Conservation (phyloP, 768 basidiomycete species). For the Mycena vitilis region DNA sequence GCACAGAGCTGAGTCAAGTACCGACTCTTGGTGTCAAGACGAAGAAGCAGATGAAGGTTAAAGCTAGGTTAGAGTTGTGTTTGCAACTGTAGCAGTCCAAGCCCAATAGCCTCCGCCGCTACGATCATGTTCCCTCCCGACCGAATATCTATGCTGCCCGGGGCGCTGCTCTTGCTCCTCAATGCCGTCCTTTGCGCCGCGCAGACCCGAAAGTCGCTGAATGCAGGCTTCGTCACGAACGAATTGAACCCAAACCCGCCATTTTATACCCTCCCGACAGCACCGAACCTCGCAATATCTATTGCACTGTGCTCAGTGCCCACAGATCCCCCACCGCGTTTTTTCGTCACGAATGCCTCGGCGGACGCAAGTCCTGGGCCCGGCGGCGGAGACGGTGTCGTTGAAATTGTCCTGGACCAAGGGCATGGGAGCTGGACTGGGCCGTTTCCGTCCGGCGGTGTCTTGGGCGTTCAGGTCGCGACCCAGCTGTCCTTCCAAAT, state of each 20-base stretch:
- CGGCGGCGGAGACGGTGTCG: constrained; percentile 51
- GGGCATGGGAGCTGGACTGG: constrained; percentile 69
- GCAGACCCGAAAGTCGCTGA: constrained; percentile 47
- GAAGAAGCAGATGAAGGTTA: no score
- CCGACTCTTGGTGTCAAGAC: no score
- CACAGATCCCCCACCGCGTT: constrained; percentile 52
- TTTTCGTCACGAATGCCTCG: constrained; percentile 69
- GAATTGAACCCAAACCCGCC: constrained; percentile 47
- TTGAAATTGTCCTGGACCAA: constrained; percentile 59
- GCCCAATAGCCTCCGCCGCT: not conserved
- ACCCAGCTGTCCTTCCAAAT: constrained; percentile 65
- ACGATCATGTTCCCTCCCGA: constrained; percentile 21
- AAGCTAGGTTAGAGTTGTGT: not conserved
- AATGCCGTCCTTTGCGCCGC: constrained; percentile 45
- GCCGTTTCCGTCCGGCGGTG: constrained; percentile 57
- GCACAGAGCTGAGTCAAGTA: no score
- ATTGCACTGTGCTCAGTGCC: constrained; percentile 60
- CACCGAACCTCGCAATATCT: constrained; percentile 55
- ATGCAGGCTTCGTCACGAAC: constrained; percentile 47
- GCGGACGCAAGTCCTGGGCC: constrained; percentile 50
- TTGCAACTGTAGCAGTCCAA: not conserved
- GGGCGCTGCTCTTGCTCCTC: constrained; percentile 50
- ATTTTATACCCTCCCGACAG: constrained; percentile 54
- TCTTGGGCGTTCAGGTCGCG: constrained; percentile 59
- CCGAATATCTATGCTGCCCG: constrained; percentile 47